Evolutionary conservation across 345 rosid species (phyloP).

Genomic region (Eucalyptus tenuipes): DNA sequence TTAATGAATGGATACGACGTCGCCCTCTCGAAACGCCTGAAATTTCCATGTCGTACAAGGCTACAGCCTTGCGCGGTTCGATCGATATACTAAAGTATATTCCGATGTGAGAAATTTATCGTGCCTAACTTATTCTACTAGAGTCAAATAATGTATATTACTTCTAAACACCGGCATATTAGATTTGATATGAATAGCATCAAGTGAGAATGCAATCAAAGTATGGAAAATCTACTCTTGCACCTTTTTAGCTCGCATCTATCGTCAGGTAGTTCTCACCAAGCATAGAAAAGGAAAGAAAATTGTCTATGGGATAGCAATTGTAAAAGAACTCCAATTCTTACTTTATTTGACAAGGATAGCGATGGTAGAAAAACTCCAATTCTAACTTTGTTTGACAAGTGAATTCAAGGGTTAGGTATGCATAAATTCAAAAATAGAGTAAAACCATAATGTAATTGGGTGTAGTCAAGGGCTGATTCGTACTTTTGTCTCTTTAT

Average conservation of each 20-base stretch:
- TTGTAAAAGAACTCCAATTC: background rate
- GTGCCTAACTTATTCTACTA: background rate
- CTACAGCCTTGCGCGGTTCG: background rate
- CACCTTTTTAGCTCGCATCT: background rate
- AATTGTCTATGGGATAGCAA: background rate
- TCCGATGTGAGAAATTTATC: background rate
- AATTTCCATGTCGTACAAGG: background rate
- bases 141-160: fast-evolving
- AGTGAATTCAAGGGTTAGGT: background rate
- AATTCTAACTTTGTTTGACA: fast-evolving
- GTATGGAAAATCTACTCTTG: background rate
- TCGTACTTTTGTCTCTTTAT: background rate
- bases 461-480: background rate
- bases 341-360: background rate
- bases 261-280: background rate
- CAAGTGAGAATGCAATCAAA: background rate
- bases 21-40: background rate
- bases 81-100: background rate
- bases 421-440: background rate
- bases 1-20: background rate
- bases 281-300: background rate
- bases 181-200: background rate
- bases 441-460: background rate
- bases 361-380: background rate
- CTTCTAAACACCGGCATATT: background rate